Percentiles rank a stretch among this genome's conserved stretches.
These are phyloP conservation scores for Mycena amicta DNA, from an alignment of 768 basidiomycete genomes.

Conservation along the genomic window DNA sequence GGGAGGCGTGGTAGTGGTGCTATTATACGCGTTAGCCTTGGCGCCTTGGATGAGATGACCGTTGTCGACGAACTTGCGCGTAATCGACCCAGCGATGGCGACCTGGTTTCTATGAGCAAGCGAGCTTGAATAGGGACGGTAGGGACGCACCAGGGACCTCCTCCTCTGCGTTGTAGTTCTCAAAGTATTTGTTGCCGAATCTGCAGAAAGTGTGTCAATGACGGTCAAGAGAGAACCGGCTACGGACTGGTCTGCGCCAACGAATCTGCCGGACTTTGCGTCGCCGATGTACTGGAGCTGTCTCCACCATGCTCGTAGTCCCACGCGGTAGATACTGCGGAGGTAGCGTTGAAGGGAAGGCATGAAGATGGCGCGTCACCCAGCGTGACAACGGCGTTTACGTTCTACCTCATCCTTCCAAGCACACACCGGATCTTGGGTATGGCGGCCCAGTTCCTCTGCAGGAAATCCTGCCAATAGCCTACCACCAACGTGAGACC, in stretches of 20 bases:
- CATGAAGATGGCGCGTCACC: constrained; percentile 49
- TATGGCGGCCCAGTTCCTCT: too few species aligned
- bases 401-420: too few species aligned
- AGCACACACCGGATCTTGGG: too few species aligned
- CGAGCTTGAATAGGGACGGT: background rate
- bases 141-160: constrained; percentile 74
- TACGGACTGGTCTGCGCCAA: constrained; percentile 84
- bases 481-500: background rate
- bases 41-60: too few species aligned
- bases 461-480: too few species aligned
- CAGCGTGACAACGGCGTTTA: too few species aligned
- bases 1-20: constrained; percentile 89
- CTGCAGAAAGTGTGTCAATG: constrained; percentile 38
- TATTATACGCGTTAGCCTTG: too few species aligned
- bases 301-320: constrained; percentile 86
- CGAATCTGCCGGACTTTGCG: constrained; percentile 78
- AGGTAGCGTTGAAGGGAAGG: constrained; percentile 77
- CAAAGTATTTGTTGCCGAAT: constrained; percentile 93
- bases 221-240: constrained; percentile 4
- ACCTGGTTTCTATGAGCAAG: constrained; percentile 46
- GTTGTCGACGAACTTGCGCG: constrained; percentile 61
- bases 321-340: constrained; percentile 73
- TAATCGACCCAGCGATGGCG: constrained; percentile 98
- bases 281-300: constrained; percentile 94
- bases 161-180: constrained; percentile 85